Evolutionary conservation across 2,329 filamentous ascomycete genomes (phyloP), one percentile per base, ranked within the genome.

Genomic region (Monilinia aucupariae): DNA sequence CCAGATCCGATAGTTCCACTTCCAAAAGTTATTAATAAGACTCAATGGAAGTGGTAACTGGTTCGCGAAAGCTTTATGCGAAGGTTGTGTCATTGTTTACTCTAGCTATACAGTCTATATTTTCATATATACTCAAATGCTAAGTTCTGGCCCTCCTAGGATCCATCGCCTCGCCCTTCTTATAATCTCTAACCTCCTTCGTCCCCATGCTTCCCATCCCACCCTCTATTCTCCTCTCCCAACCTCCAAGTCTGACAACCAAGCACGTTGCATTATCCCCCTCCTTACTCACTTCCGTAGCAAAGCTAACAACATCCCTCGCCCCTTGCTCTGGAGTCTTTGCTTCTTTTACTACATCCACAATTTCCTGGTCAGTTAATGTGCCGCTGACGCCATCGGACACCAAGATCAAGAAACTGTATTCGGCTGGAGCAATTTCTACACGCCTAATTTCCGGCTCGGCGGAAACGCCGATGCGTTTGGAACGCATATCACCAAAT

Each of bases 311-410:
- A 9, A 99, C 84, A 65, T 88, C 85, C 64, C 82, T 82, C 1
- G 91, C 86, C 3, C 87, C 94, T 73, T 96, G 85, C 69, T 96
- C 93, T 0, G 94, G 94, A 0, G 93, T 97, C 72, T 82, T 87
- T 6, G 92, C 90, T 76, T 99, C 94, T 76, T 97, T 97, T 71
- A 97, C 82, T 39, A 97, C 86, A 74, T 99, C 94, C 37, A 97
- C 92, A 66, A 97, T 91, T 77, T 99, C 94, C 77, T 97, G 93
- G 73, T 99, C 94, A 62, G 83, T 85, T 27, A 97, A 79, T 20
- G 89, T 90, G 8, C 91, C 93, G 25, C 88, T 93, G 12, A 99
- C 86, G 32, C 94, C 94, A 75, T 99, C 94, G 2, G 86, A 90
- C 74, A 96, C 85, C 53, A 99, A 82, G 1, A 96, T 91, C 59